Base-by-base conservation (phyloP, 139 green algal species). In the Volvox africanus region DNA sequence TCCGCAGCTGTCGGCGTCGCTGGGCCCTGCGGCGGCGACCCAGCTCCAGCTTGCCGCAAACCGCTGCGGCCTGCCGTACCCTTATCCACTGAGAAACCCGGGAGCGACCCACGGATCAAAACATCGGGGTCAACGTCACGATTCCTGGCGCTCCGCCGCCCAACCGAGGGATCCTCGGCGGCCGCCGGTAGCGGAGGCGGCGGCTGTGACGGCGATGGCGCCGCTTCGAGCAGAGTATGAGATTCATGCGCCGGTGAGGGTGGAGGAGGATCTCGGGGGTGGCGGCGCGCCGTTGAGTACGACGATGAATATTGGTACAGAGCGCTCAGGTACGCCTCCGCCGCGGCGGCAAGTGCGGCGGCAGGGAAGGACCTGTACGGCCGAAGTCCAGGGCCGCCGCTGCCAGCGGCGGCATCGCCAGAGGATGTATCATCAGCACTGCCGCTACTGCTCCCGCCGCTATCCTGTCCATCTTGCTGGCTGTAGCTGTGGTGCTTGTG, bases 251-350 rank as follows among this genome's bases (percentile, higher is more conserved):
- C 28, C 78, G 78, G 36, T 44, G 36, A 44, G 6, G 30, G 36
- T 35, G 36, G 35, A 1, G 30, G 78, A 30, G 71, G 20, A 32
- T 79, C 50, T 20, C 80, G n/a, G 50, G 44, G 80, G 50, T 21
- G 80, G 9, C 50, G 80, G 37, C 11, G 76, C 76, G 17, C 21
- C 44, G 9, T 9, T 9, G 44, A 55, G 9, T 55, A 55, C 5
- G 12, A 55, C 28, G 44, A 24, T 55, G 26, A 55, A 28, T 65
- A 6, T 12, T 28, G 65, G 65, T 28, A 24, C 65, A 87, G 81
- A 18, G 61, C 81, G 24, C 20, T 28, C 1, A 87, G 28, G 81
- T 87, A 87, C 28, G 81, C 81, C 30, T 87, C 81, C 16, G 81
- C 81, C 1, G 81, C 81, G 61, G 81, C 81, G 3, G 81, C 81